phyloP scores from a whole-genome alignment of 208 protist species.

The Trypanosoma melophagium region DNA sequence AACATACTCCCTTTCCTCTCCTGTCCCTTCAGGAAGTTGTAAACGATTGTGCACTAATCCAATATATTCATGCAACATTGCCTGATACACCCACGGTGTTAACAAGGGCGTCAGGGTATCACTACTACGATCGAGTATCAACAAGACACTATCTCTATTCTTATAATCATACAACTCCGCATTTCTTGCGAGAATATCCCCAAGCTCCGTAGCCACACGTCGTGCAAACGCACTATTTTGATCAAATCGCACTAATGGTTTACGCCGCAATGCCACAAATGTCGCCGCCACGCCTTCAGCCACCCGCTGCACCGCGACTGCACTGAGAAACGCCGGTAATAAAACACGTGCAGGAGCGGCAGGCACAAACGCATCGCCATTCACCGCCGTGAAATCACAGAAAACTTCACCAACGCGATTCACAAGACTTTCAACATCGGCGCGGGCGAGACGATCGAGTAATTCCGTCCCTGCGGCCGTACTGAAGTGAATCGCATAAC shows the following conservation, averaged over 20 bases:
- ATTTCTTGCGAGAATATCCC: slow-evolving; percentile 70
- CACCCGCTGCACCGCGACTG: slow-evolving; percentile 35
- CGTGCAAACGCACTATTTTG: slow-evolving; percentile 58
- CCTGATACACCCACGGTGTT: slow-evolving; percentile 99
- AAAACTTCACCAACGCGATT: slow-evolving; percentile 94
- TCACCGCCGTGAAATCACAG: slow-evolving; percentile 94
- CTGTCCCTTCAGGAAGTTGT: slow-evolving; percentile 40
- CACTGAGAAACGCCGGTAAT: slow-evolving; percentile 32
- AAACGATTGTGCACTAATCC: slow-evolving; percentile 93
- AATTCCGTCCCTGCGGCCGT: slow-evolving; percentile 71
- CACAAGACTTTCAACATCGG: slow-evolving; percentile 92
- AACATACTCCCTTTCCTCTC: slow-evolving; percentile 64
- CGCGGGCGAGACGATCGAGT: slow-evolving; percentile 92
- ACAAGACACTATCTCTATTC: slow-evolving; percentile 52
- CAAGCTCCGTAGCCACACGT: slow-evolving; percentile 74
- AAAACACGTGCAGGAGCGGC: slow-evolving; percentile 49
- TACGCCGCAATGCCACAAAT: slow-evolving; percentile 73
- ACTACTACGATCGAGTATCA: slow-evolving; percentile 82
- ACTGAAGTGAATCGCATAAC: slow-evolving; percentile 90
- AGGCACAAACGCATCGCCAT: slow-evolving; percentile 75
- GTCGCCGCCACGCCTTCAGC: slow-evolving; percentile 75
- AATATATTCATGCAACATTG: slow-evolving; percentile 98
- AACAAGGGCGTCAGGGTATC: slow-evolving; percentile 97
- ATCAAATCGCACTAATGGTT: slow-evolving; percentile 74
- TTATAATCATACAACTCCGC: slow-evolving; percentile 88